Evolutionary conservation across 2,329 filamentous ascomycete genomes (phyloP).

Genomic region (Diaporthe humulicola): DNA sequence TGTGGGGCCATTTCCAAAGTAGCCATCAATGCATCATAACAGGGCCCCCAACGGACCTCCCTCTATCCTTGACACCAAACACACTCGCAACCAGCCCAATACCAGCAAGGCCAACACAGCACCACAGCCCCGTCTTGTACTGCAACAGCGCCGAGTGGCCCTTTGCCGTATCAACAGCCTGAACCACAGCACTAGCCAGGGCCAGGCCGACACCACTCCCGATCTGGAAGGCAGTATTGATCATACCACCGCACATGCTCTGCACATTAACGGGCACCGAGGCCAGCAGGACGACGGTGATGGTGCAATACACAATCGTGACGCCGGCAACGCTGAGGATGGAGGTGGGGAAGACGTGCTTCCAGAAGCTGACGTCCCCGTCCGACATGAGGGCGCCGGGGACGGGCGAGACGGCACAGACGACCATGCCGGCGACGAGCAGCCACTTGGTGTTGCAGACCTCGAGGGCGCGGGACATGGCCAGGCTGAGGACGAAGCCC

Average conservation of each 20-base stretch:
- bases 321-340: constrained; percentile 55
- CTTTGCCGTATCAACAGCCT: constrained; percentile 54
- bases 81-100: constrained; percentile 49
- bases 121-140: constrained; percentile 57
- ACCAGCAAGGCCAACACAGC: constrained; percentile 54
- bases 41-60: constrained; percentile 13
- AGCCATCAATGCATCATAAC: constrained; percentile 28
- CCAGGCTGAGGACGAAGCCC: constrained; percentile 53
- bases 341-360: constrained; percentile 54
- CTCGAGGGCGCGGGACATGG: constrained; percentile 52
- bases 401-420: constrained; percentile 54
- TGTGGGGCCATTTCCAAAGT: background rate
- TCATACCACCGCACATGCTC: constrained; percentile 45
- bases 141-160: constrained; percentile 50
- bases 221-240: constrained; percentile 59
- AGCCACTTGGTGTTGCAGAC: constrained; percentile 53
- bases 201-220: constrained; percentile 56
- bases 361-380: constrained; percentile 48
- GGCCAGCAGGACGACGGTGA: constrained; percentile 55
- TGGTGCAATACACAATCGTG: constrained; percentile 56
- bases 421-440: constrained; percentile 50
- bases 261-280: constrained; percentile 57
- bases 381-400: constrained; percentile 46
- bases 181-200: constrained; percentile 49
- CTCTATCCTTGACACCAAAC: constrained; percentile 43